phyloP scores from a whole-genome alignment of 768 basidiomycete genomes.

The Sarcomyxa edulis region DNA sequence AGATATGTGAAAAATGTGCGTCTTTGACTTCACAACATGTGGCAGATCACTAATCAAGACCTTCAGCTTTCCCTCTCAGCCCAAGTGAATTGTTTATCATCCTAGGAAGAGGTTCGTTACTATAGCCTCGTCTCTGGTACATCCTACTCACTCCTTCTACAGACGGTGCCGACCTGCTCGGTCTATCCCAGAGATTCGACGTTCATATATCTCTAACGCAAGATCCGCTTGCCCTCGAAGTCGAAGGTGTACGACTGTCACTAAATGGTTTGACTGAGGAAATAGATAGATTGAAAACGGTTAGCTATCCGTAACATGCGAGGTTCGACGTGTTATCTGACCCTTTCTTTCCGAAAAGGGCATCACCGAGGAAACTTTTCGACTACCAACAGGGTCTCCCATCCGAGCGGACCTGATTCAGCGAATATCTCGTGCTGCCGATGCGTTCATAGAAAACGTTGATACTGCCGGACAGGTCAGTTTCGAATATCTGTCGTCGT shows the following conservation, averaged over 20 bases:
- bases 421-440: conserved; percentile 62
- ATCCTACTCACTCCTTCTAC: conserved; percentile 1
- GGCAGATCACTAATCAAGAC: conserved; percentile 4
- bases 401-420: conserved; percentile 46
- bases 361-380: conserved; percentile 28
- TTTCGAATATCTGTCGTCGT: conserved; percentile 49
- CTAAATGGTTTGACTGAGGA: conserved; percentile 43
- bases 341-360: conserved; percentile 24
- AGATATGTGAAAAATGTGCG: conserved; percentile 42
- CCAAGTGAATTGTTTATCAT: conserved; percentile 63
- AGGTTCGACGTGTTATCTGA: not conserved
- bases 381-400: conserved; percentile 39
- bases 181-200: conserved; percentile 53
- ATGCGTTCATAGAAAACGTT: conserved; percentile 55
- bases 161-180: conserved; percentile 64
- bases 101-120: conserved; percentile 58
- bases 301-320: conserved; percentile 17
- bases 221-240: conserved; percentile 52
- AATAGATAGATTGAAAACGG: conserved; percentile 45
- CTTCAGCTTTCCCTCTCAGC: conserved; percentile 49
- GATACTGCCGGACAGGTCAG: conserved; percentile 49
- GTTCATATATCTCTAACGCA: conserved; percentile 56
- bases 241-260: conserved; percentile 52
- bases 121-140: not conserved
- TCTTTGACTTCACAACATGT: too few species aligned